These are phyloP conservation scores for Xylaria curta DNA, from an alignment of 495 filamentous ascomycete species.

Conservation along the genomic window DNA sequence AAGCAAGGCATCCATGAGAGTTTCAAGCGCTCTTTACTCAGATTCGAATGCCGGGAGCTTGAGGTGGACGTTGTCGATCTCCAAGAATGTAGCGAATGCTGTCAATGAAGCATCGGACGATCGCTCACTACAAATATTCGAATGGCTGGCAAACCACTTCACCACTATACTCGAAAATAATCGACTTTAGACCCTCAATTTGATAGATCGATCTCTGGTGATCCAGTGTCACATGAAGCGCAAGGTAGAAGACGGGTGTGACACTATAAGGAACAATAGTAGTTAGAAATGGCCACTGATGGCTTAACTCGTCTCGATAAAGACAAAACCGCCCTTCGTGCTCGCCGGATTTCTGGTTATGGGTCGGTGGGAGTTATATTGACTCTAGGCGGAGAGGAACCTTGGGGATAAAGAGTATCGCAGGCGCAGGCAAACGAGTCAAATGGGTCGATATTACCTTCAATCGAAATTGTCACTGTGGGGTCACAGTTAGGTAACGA, in stretches of 20 bases:
- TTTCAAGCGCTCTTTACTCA: neutral
- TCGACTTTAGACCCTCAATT: neutral
- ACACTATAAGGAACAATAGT: neutral
- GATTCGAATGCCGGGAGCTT: neutral
- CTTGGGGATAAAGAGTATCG: neutral
- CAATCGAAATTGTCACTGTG: slow-evolving; percentile 10
- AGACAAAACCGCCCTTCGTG: neutral
- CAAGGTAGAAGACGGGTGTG: neutral
- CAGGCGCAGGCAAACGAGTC: neutral
- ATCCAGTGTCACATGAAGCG: slow-evolving; percentile 1
- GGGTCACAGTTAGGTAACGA: neutral
- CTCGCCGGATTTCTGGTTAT: neutral
- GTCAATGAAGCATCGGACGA: neutral
- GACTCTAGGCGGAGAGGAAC: neutral
- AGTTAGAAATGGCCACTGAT: neutral
- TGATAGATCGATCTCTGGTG: neutral
- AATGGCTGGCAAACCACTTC: neutral
- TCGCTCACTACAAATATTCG: neutral
- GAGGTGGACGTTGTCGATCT: neutral
- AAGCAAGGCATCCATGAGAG: slow-evolving; percentile 1
- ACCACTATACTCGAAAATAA: neutral
- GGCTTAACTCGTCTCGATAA: neutral
- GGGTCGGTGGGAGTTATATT: neutral
- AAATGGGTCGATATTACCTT: slow-evolving; percentile 8
- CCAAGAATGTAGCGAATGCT: neutral